Base-by-base conservation (phyloP, 768 basidiomycete genomes). In the Kwoniella heveanensis region DNA sequence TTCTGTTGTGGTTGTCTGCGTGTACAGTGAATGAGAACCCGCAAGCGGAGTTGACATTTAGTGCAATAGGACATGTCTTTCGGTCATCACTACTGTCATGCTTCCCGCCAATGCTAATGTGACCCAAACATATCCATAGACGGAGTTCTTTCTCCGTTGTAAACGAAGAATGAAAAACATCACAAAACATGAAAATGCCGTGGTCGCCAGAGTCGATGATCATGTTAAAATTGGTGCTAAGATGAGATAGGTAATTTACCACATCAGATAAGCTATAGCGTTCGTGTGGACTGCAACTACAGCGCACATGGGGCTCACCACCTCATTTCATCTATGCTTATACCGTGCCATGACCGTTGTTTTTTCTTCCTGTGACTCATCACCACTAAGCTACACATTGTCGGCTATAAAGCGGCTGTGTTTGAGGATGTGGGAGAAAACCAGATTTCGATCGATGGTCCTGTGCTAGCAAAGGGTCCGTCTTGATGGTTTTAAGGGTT, bases 191-290 rank as follows among this genome's bases (percentile, higher is more conserved):
- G n/a, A n/a, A n/a, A n/a, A n/a, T 44, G 39, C 39, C 39, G 39
- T 44, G 19, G 39, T 44, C 32, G 19, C 3, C 39, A 44, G 15
- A 8, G 3, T 19, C 39, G 10, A 52, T 30, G 52, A 29, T 29
- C 30, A 53, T 53, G 25, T 32, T 29, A 53, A 29, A 53, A 9
- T 44, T 44, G 39, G 39, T 9, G 52, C 26, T 53, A 53, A 53
- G 29, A 30, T 27, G 30, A 26, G 52, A 26, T 53, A 26, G 29
- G 25, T 12, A 53, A n/a, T 30, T 53, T n/a, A 29, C 7, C 54
- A 22, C 26, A 26, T 39, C 6, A 55, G 32, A 21, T 55, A 27
- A 46, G 19, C 30, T 46, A 58, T 50, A 53, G 22, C 49, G n/a
- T n/a, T n/a, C n/a, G n/a, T n/a, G n/a, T n/a, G n/a, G n/a, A 24